A percentile compares a stretch with the other conserved stretches of the same genome.
These are phyloP conservation scores for Ceriops tagal DNA, from an alignment of 345 rosid species.

Conservation along the genomic window DNA sequence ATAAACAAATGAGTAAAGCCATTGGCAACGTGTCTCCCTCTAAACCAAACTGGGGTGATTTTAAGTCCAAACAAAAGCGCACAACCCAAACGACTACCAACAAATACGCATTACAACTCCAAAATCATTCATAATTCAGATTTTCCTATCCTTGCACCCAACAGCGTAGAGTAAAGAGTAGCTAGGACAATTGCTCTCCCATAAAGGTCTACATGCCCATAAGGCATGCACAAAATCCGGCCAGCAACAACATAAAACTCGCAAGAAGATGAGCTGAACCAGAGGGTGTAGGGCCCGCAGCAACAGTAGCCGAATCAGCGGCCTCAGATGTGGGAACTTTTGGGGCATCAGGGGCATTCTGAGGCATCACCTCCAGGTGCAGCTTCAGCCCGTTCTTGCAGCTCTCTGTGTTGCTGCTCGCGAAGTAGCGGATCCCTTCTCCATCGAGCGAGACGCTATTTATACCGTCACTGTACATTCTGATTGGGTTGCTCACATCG, in stretches of 20 bases:
- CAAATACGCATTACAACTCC: too few species aligned
- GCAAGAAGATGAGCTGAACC: conserved; percentile 19
- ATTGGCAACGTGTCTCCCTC: too few species aligned
- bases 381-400: conserved; percentile 66
- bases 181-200: too few species aligned
- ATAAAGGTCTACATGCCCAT: not conserved
- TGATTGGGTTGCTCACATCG: conserved; percentile 48
- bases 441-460: conserved; percentile 31
- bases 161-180: too few species aligned
- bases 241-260: not conserved
- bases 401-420: conserved; percentile 34
- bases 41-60: too few species aligned
- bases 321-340: conserved; percentile 1
- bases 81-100: too few species aligned
- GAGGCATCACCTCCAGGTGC: conserved; percentile 44
- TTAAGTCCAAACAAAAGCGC: too few species aligned
- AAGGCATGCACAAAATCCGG: conserved; percentile 19
- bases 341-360: not conserved
- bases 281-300: conserved; percentile 38
- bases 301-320: conserved; percentile 20
- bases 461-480: conserved; percentile 43
- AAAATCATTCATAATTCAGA: too few species aligned
- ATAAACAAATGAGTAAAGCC: too few species aligned
- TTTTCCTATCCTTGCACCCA: too few species aligned
- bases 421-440: conserved; percentile 56